Evolutionary conservation across 2,329 filamentous ascomycete genomes (phyloP), one percentile per base, ranked within the genome.

Genomic region (Stylonectria norvegica): DNA sequence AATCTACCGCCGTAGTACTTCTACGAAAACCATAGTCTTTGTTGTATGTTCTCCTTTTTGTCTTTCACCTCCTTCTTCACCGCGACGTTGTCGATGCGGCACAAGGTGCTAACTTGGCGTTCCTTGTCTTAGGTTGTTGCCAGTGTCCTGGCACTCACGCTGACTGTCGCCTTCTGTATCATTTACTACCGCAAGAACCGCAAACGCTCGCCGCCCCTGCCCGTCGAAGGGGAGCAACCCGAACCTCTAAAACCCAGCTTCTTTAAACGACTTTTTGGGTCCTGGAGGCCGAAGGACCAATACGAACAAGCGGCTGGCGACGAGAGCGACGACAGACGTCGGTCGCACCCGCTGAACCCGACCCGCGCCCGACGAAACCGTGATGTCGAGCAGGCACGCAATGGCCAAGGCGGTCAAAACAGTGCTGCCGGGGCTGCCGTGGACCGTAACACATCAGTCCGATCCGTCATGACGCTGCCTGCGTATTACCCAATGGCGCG

Each of bases 391-490:
- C 40, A 38, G 17, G 33, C 45, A 12, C 28, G 31, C 8, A 39
- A 18, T 16, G 20, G 20, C 7, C 15, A 14, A 19, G 7, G 30
- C 8, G 22, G 22, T 12, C 46, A 49, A n/a, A 52, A 50, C 18
- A 48, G 55, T 42, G 52, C 58, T 52, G 39, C 61, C 23, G 55
- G 50, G 7, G 63, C 62, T 43, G 66, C 61, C 1, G 79, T 95
- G 10, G 86, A 91, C 59, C 79, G 91, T 20, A 85, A 91, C 55
- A 89, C 87, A 1, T 94, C 88, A 7, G 75, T 97, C 32, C 83
- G 91, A 40, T 95, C 89, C n/a, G 82, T 97, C 40, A 93, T 96
- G 77, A 97, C 93, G 0, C 69, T 98, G 3, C 93, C 93, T 0
- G 78, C 86, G 0, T 98, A 98, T 63, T 83, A 85, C 3, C 77